Percentiles rank a stretch among this genome's conserved stretches.
Evolutionary conservation across 139 green algal species (phyloP).

Genomic region (Tetradesmus lagerheimii): DNA sequence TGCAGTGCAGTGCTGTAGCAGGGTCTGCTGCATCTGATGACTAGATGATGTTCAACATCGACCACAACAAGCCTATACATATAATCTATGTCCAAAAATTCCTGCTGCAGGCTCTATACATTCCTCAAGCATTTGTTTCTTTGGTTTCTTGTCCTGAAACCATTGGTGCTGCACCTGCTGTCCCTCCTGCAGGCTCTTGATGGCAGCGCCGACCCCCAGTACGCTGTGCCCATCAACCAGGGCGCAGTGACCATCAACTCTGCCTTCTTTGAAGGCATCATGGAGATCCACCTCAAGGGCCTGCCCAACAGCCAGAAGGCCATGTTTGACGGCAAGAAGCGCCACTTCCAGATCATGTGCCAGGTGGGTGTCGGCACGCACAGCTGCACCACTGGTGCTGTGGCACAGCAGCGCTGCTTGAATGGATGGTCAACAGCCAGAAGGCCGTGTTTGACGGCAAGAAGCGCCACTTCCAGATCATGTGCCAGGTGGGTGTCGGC

Average conservation of each 20-base stretch:
- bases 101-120: too few relatives aligned
- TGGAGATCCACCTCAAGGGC: slow-evolving; percentile 36
- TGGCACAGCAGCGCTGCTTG: too few relatives aligned
- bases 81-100: too few relatives aligned
- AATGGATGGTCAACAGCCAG: background rate
- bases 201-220: background rate
- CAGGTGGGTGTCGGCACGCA: background rate
- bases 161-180: background rate
- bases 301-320: background rate
- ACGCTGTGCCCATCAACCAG: background rate
- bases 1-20: too few relatives aligned
- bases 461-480: slow-evolving; percentile 35
- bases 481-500: background rate
- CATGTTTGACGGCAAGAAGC: slow-evolving; percentile 42
- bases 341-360: slow-evolving; percentile 25
- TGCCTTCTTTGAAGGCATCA: slow-evolving; percentile 8
- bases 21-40: too few relatives aligned
- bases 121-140: too few relatives aligned
- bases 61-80: too few relatives aligned
- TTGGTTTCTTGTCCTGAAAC: background rate
- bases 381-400: too few relatives aligned
- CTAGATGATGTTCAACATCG: too few relatives aligned
- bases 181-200: background rate
- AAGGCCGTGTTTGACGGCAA: slow-evolving; percentile 23
- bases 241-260: slow-evolving; percentile 7